Evolutionary conservation across 2,329 filamentous ascomycete species (phyloP).

Genomic region (Septoria petroselini): DNA sequence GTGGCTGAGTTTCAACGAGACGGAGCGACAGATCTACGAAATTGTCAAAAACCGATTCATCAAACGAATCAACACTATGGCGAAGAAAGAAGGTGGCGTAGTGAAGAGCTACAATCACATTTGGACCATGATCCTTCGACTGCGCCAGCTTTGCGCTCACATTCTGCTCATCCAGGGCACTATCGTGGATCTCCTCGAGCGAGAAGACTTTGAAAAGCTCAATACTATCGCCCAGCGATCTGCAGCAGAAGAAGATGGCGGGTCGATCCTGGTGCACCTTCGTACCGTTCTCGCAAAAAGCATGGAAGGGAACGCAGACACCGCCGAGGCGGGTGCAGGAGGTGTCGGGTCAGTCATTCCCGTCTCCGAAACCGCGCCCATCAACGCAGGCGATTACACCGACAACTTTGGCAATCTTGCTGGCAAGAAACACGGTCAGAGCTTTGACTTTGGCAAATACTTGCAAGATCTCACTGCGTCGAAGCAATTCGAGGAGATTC

Average conservation of each 20-base stretch:
- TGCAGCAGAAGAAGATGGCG: constrained; percentile 19
- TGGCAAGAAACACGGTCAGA: constrained; percentile 40
- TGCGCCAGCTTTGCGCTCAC: constrained; percentile 54
- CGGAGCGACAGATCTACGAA: constrained; percentile 55
- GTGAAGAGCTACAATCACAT: constrained; percentile 42
- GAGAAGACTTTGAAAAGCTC: constrained; percentile 47
- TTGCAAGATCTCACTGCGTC: constrained; percentile 39
- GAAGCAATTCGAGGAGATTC: constrained; percentile 40
- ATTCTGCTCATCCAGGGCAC: constrained; percentile 48
- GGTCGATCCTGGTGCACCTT: constrained; percentile 23
- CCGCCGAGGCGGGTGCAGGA: constrained; percentile 21
- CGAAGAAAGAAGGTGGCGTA: constrained; percentile 25
- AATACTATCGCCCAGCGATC: constrained; percentile 18
- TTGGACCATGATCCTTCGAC: constrained; percentile 48
- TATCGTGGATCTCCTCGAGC: constrained; percentile 46
- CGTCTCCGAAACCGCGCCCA: constrained; percentile 20
- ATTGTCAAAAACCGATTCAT: constrained; percentile 49
- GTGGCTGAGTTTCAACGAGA: constrained; percentile 49
- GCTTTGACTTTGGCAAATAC: constrained; percentile 43
- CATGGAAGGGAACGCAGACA: constrained; percentile 10
- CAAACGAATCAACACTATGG: constrained; percentile 42
- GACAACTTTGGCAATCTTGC: constrained; percentile 14
- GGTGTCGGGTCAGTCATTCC: constrained; percentile 22
- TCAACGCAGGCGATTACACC: constrained; percentile 20
- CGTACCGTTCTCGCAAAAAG: constrained; percentile 23